Conservation (phyloP, 108 stramenopile genomes). For the Nitzschia sp. region DNA sequence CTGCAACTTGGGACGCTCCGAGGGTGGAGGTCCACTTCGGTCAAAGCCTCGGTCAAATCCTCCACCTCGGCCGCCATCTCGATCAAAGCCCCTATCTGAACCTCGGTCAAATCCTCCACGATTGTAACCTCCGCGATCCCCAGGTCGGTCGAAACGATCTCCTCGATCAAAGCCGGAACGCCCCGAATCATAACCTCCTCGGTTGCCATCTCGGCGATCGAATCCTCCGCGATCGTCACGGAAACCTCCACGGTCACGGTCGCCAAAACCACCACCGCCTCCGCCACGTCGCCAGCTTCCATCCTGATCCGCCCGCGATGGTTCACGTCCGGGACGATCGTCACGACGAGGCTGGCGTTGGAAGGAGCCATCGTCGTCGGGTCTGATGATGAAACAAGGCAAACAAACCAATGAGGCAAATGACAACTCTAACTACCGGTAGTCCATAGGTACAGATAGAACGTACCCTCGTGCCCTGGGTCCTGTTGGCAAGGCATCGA, state of each 20-base stretch:
- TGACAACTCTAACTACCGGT: too few relatives aligned
- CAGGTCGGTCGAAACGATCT: conserved; percentile 13
- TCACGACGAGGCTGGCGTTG: conserved; percentile 41
- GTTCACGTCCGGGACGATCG: conserved; percentile 24
- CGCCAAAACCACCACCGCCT: conserved; percentile 17
- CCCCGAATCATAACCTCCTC: conserved; percentile 24
- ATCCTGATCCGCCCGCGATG: conserved; percentile 48
- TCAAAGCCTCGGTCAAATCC: conserved; percentile 17
- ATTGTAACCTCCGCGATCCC: conserved; percentile 27
- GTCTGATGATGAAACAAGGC: conserved; percentile 25
- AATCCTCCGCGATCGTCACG: conserved; percentile 30
- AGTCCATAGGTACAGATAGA: too few relatives aligned
- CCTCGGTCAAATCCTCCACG: conserved; percentile 40
- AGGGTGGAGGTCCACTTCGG: conserved; percentile 8
- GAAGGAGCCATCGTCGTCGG: conserved; percentile 73
- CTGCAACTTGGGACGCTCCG: conserved; percentile 56
- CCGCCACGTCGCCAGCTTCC: conserved; percentile 45
- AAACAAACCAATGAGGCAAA: conserved; percentile 14
- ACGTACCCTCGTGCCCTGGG: conserved; percentile 54
- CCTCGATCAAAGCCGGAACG: conserved; percentile 22
- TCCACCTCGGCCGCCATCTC: conserved; percentile 26
- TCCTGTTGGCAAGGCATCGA: conserved; percentile 38
- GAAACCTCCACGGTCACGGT: conserved; percentile 17
- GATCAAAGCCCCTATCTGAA: conserved; percentile 14
- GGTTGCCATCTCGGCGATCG: conserved; percentile 30